phyloP scores from a whole-genome alignment of 2,329 filamentous ascomycete species.

The Periconia macrospinosa region DNA sequence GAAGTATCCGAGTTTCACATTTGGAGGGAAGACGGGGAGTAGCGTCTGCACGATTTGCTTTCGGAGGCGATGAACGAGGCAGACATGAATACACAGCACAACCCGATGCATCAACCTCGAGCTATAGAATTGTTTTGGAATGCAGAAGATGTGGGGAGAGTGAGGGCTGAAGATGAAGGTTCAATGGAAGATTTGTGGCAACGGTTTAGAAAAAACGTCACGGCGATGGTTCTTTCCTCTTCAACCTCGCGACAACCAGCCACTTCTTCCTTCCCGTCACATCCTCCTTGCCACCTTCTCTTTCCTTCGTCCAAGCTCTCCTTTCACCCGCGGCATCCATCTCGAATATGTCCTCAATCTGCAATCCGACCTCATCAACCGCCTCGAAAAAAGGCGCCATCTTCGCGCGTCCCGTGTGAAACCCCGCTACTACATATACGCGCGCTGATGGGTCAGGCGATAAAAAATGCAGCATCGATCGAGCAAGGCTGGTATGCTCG shows the following conservation, averaged over 20 bases:
- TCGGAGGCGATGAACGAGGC: conserved; percentile 48
- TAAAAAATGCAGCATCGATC: conserved; percentile 66
- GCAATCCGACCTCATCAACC: conserved; percentile 53
- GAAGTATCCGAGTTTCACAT: conserved; percentile 83
- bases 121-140: too few relatives aligned
- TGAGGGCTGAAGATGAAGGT: too few relatives aligned
- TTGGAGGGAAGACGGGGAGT: conserved; percentile 85
- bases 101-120: too few relatives aligned
- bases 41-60: conserved; percentile 89
- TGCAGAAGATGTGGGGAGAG: too few relatives aligned
- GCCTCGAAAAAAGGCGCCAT: conserved; percentile 67
- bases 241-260: conserved; percentile 60
- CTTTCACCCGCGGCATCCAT: conserved; percentile 66
- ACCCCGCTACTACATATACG: conserved; percentile 69
- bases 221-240: conserved; percentile 13
- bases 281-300: conserved; percentile 64
- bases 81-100: background rate
- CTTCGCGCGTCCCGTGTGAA: conserved; percentile 70
- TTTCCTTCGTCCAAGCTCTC: conserved; percentile 59
- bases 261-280: conserved; percentile 67
- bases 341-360: conserved; percentile 68
- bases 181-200: background rate
- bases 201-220: background rate
- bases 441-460: conserved; percentile 48
- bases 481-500: conserved; percentile 68